Evolutionary conservation across 2,329 filamentous ascomycete genomes (phyloP).

Genomic region (Fusarium cyanostomum): DNA sequence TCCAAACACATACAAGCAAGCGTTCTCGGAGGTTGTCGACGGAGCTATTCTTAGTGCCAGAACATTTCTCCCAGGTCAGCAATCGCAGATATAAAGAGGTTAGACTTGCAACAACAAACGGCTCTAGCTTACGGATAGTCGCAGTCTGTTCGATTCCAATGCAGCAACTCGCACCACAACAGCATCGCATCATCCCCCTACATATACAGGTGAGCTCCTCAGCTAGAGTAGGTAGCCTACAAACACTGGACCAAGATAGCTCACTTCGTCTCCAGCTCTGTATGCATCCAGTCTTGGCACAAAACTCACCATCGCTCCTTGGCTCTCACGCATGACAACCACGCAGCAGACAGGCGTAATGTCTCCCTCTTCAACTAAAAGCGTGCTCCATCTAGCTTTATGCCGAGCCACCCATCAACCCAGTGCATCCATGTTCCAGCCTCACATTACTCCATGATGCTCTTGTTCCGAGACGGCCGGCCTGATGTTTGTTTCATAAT

Average conservation of each 20-base stretch:
- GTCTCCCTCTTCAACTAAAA: neutral
- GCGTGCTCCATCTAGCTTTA: neutral
- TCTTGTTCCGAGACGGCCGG: constrained; percentile 14
- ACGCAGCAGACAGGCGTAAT: constrained; percentile 7
- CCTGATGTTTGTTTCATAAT: constrained; percentile 6
- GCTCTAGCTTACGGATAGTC: neutral
- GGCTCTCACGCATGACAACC: constrained; percentile 1
- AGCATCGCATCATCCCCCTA: neutral
- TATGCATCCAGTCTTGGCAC: neutral
- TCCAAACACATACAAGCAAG: too few relatives aligned
- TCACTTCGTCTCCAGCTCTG: neutral
- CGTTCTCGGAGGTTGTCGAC: too few relatives aligned
- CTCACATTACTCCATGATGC: constrained; percentile 8
- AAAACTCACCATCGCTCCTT: constrained; percentile 9
- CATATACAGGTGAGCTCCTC: constrained; percentile 11
- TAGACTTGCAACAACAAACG: too few relatives aligned
- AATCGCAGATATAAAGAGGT: too few relatives aligned
- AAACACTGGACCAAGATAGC: neutral
- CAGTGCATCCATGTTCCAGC: constrained; percentile 3
- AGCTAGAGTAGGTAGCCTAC: neutral
- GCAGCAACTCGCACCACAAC: constrained; percentile 1
- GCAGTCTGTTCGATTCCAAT: constrained; percentile 25
- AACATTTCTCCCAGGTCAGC: too few relatives aligned
- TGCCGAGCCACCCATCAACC: neutral
- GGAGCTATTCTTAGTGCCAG: too few relatives aligned